Percentiles rank a stretch among this genome's conserved stretches.
Evolutionary conservation across 1,139 yeast genomes (phyloP).

Genomic region (Wickerhamomyces sp.): DNA sequence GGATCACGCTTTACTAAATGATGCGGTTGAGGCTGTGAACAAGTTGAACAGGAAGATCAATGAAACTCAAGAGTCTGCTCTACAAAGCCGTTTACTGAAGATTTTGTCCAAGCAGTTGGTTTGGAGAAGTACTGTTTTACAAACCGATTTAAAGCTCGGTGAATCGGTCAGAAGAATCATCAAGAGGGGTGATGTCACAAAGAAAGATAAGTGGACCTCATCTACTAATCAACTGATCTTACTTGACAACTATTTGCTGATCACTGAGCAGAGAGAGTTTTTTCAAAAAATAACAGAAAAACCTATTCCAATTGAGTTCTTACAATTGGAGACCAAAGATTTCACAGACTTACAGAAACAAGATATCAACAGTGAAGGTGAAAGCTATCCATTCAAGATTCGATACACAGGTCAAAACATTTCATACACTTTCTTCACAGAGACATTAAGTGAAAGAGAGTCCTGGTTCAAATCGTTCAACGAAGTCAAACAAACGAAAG

Average conservation of each 20-base stretch:
- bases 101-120: slow-evolving; percentile 42
- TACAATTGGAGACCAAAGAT: slow-evolving; percentile 44
- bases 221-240: slow-evolving; percentile 47
- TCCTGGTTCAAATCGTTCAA: slow-evolving; percentile 57
- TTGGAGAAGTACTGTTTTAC: slow-evolving; percentile 38
- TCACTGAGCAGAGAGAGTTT: slow-evolving; percentile 45
- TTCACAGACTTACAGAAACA: slow-evolving; percentile 8
- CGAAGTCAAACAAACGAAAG: slow-evolving; percentile 49
- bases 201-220: slow-evolving; percentile 56
- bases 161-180: slow-evolving; percentile 55
- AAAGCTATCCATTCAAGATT: slow-evolving; percentile 38
- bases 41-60: slow-evolving; percentile 44
- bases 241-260: slow-evolving; percentile 66
- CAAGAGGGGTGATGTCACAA: slow-evolving; percentile 53
- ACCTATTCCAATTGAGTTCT: slow-evolving; percentile 57
- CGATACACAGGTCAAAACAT: slow-evolving; percentile 45
- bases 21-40: slow-evolving; percentile 48
- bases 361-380: slow-evolving; percentile 18
- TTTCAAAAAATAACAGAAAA: slow-evolving; percentile 44
- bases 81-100: slow-evolving; percentile 45
- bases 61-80: slow-evolving; percentile 50
- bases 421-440: slow-evolving; percentile 54
- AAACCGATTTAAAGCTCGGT: slow-evolving; percentile 42
- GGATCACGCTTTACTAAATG: slow-evolving; percentile 49
- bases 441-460: slow-evolving; percentile 47